phyloP scores from a whole-genome alignment of 305 asterid genomes.

The Fraxinus ornus region DNA sequence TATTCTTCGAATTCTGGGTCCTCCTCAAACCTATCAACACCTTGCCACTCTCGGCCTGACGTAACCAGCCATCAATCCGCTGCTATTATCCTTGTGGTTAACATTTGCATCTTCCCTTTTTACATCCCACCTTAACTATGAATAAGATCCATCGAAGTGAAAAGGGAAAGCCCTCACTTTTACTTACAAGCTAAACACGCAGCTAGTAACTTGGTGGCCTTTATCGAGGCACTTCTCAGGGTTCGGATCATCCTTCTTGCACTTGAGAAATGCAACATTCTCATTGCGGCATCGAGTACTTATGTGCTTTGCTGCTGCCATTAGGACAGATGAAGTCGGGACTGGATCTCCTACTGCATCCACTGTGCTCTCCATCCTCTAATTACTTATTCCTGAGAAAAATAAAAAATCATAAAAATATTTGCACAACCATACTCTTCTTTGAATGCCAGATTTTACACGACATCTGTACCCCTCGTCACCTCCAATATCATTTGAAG shows the following conservation, averaged over 20 bases:
- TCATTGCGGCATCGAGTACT: slow-evolving; percentile 31
- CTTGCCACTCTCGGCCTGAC: not conserved
- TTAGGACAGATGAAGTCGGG: slow-evolving; percentile 24
- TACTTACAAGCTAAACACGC: slow-evolving; percentile 44
- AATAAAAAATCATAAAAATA: not conserved
- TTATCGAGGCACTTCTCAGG: slow-evolving; percentile 41
- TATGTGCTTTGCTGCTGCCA: slow-evolving; percentile 40
- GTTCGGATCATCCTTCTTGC: slow-evolving; percentile 41
- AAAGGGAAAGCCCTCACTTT: not conserved
- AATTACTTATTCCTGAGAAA: not conserved
- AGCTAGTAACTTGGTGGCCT: slow-evolving; percentile 40
- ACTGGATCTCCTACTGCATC: slow-evolving; percentile 24
- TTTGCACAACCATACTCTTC: not conserved
- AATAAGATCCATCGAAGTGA: not conserved
- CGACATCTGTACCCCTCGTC: not conserved
- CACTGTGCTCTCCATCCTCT: slow-evolving; percentile 22
- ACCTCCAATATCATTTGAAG: not conserved
- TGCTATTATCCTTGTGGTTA: not conserved
- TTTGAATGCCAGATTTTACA: not conserved
- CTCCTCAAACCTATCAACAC: not conserved
- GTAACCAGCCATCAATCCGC: not conserved
- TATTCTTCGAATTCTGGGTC: slow-evolving; percentile 37
- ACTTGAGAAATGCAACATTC: slow-evolving; percentile 37
- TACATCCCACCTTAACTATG: not conserved
- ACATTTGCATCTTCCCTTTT: not conserved